A percentile compares a stretch with the other conserved stretches of the same genome.
Conservation (phyloP, 495 filamentous ascomycete genomes). For the Aspergillus ostianus region DNA sequence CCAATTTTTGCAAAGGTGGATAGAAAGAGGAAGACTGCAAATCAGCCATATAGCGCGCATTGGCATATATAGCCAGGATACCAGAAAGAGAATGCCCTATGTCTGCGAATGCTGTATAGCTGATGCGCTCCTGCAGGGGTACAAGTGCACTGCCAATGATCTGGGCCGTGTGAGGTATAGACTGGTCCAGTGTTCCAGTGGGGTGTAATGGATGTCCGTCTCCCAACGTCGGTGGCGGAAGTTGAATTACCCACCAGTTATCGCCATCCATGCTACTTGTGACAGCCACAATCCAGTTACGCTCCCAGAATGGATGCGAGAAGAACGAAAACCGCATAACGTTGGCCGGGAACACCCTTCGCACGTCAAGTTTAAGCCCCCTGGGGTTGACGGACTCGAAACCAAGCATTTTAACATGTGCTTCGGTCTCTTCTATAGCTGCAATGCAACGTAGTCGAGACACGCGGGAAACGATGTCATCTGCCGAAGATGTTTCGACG, state of each 20-base stretch:
- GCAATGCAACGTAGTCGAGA: constrained; percentile 56
- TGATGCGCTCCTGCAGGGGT: constrained; percentile 16
- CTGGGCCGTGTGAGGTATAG: constrained; percentile 26
- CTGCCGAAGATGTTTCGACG: constrained; percentile 46
- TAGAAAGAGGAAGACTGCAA: constrained; percentile 30
- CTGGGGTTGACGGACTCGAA: constrained; percentile 58
- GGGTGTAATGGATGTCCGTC: constrained; percentile 10
- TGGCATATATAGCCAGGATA: constrained; percentile 41
- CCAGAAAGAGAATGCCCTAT: constrained; percentile 40
- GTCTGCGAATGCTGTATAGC: constrained; percentile 35
- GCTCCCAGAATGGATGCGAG: constrained; percentile 57
- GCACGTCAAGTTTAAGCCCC: constrained; percentile 55
- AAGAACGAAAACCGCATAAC: constrained; percentile 63
- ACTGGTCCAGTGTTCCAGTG: constrained; percentile 7
- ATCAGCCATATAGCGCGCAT: constrained; percentile 38
- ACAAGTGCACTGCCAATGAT: constrained; percentile 28
- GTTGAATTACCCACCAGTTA: constrained; percentile 70
- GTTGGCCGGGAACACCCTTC: constrained; percentile 59
- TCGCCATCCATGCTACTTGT: constrained; percentile 72
- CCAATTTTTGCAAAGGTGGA: constrained; percentile 36
- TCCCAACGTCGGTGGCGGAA: constrained; percentile 30
- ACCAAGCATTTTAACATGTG: constrained; percentile 56
- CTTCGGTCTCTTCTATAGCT: constrained; percentile 62
- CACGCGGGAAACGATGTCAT: constrained; percentile 52
- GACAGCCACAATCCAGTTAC: constrained; percentile 66